Percentiles rank a stretch among this genome's conserved stretches.
These are phyloP conservation scores for Salix dunnii DNA, from an alignment of 345 rosid genomes.

Conservation along the genomic window DNA sequence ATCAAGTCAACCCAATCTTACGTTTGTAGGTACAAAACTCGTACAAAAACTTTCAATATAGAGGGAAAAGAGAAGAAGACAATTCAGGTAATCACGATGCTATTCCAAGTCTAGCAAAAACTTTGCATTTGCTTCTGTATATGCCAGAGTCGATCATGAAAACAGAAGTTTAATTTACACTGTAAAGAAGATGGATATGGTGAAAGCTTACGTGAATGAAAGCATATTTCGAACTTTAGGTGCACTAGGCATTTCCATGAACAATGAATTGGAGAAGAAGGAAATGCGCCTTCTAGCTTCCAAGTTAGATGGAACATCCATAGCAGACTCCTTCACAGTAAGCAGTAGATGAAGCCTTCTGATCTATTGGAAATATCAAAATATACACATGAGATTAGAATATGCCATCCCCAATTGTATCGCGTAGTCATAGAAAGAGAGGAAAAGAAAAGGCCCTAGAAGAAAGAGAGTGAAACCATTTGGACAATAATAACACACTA, in stretches of 20 bases:
- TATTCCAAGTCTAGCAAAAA: too few relatives aligned
- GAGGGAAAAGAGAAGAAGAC: too few relatives aligned
- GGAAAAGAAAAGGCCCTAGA: not conserved
- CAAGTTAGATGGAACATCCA: constrained; percentile 65
- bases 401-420: not conserved
- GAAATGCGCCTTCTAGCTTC: constrained; percentile 70
- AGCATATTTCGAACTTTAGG: constrained; percentile 69
- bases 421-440: not conserved
- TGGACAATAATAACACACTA: not conserved
- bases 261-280: constrained; percentile 61
- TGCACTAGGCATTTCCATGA: constrained; percentile 69
- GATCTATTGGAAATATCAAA: constrained; percentile 30
- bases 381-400: constrained; percentile 1
- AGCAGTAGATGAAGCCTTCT: constrained; percentile 56
- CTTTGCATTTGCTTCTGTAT: not conserved
- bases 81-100: too few relatives aligned
- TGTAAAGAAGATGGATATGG: constrained; percentile 34
- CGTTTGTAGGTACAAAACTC: too few relatives aligned
- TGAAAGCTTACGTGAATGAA: constrained; percentile 86
- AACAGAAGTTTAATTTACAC: constrained; percentile 30
- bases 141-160: not conserved
- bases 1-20: too few relatives aligned
- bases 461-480: constrained; percentile 5
- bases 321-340: constrained; percentile 62
- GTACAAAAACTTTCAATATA: too few relatives aligned